phyloP scores from a whole-genome alignment of 345 rosid species.

The Capsella bursapastoris region DNA sequence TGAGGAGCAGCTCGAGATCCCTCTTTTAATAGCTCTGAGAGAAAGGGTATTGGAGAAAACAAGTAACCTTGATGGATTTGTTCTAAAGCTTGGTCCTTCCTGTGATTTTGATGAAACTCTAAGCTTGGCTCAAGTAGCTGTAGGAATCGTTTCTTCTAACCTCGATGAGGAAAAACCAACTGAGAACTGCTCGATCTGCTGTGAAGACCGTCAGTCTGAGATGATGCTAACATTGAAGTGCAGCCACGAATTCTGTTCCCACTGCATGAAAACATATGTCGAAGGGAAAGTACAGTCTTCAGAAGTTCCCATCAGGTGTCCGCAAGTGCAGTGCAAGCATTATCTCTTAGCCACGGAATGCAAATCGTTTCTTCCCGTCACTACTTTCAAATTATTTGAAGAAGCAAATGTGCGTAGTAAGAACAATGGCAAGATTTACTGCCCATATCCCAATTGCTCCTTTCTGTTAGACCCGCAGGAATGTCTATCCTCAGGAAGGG shows the following conservation, averaged over 20 bases:
- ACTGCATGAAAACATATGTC: slow-evolving; percentile 84
- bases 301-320: slow-evolving; percentile 90
- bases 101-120: slow-evolving; percentile 64
- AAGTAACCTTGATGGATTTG: slow-evolving; percentile 66
- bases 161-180: slow-evolving; percentile 47
- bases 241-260: slow-evolving; percentile 92
- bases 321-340: slow-evolving; percentile 83
- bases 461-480: slow-evolving; percentile 75
- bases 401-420: slow-evolving; percentile 61
- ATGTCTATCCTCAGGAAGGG: slow-evolving; percentile 63
- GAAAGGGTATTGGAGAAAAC: slow-evolving; percentile 75
- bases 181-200: slow-evolving; percentile 83
- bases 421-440: slow-evolving; percentile 70
- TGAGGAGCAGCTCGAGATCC: slow-evolving; percentile 66
- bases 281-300: slow-evolving; percentile 81
- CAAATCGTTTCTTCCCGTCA: slow-evolving; percentile 70
- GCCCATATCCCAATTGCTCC: slow-evolving; percentile 88
- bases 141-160: slow-evolving; percentile 69
- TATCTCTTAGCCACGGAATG: slow-evolving; percentile 66
- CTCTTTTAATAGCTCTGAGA: slow-evolving; percentile 74
- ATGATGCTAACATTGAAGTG: slow-evolving; percentile 89
- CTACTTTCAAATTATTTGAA: slow-evolving; percentile 61
- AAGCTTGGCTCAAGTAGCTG: slow-evolving; percentile 76
- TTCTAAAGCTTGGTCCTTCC: slow-evolving; percentile 62
- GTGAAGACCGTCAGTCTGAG: slow-evolving; percentile 73